Evolutionary conservation across 2,329 filamentous ascomycete genomes (phyloP), one percentile per base, ranked within the genome.

Genomic region (Neonectria hederae): DNA sequence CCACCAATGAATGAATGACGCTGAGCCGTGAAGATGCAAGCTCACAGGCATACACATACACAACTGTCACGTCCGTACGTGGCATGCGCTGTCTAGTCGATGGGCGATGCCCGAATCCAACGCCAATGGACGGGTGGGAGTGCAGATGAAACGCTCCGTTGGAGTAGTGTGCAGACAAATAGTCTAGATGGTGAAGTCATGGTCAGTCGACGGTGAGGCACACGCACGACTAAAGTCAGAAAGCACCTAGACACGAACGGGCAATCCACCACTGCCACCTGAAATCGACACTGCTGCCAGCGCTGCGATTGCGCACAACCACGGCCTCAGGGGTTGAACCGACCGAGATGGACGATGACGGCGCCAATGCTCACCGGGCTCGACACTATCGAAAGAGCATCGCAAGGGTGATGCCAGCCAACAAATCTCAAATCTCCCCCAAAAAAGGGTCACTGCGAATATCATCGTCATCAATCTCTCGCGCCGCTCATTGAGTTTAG

Each of bases 91-190:
- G 35, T 38, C 35, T n/a, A 38, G 35, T 38, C 35, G 14, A 38
- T n/a, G 35, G 2, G 30, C 13, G 9, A 32, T 32, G 30, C 30
- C 30, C 10, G 30, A 11, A 13, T 32, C 30, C 30, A 13, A 32
- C 13, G 28, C 28, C 17, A 26, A 48, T 30, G 22, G 17, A 13
- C 2, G 24, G 38, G 42, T 42, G 59, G 65, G 70, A 71, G 54
- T 69, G 69, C 59, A 64, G 42, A 62, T 72, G 70, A 72, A 72
- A 72, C 68, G 57, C 58, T 66, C 32, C 56, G 55, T 46, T 38
- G 43, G 61, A 63, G 58, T 40, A 43, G 64, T 69, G 64, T 69
- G 65, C 65, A 65, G 66, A 59, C 63, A 54, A 63, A 10, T 32
- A 10, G 10, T 4, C 32, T 17, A 59, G 63, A 26, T 58, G 54